These are phyloP conservation scores for Salix caprea DNA, from an alignment of 345 rosid genomes.

Conservation along the genomic window DNA sequence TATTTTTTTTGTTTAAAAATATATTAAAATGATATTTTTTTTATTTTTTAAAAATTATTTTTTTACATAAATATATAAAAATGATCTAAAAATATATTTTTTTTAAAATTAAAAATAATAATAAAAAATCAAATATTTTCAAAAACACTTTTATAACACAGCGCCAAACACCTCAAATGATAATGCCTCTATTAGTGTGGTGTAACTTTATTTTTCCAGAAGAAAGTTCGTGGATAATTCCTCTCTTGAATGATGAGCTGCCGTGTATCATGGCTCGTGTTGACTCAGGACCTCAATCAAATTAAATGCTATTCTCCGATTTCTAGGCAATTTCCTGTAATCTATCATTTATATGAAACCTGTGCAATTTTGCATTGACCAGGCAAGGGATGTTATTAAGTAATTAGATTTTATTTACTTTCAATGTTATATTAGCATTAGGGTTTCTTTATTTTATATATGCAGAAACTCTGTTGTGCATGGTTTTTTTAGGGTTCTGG, in stretches of 20 bases:
- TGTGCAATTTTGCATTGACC: neutral
- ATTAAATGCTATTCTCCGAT: neutral
- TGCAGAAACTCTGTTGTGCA: neutral
- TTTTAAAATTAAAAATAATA: no score
- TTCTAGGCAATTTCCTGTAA: neutral
- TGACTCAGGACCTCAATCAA: neutral
- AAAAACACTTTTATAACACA: no score
- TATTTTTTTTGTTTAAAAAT: no score
- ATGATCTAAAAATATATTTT: no score
- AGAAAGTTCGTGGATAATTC: neutral
- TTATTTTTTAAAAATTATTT: no score
- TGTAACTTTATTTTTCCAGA: neutral
- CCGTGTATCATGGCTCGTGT: neutral
- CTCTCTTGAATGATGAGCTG: neutral
- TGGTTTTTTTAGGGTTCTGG: neutral
- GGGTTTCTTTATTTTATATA: neutral
- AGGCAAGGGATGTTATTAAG: neutral
- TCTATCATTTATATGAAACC: neutral
- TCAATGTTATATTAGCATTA: neutral
- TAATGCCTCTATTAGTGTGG: neutral
- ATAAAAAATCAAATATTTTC: no score
- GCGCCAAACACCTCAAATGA: no score
- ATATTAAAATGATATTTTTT: no score
- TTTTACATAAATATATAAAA: accelerated
- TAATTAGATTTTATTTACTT: neutral